Evolutionary conservation across 306 rosid species (phyloP).

Genomic region (Acacia confusa): DNA sequence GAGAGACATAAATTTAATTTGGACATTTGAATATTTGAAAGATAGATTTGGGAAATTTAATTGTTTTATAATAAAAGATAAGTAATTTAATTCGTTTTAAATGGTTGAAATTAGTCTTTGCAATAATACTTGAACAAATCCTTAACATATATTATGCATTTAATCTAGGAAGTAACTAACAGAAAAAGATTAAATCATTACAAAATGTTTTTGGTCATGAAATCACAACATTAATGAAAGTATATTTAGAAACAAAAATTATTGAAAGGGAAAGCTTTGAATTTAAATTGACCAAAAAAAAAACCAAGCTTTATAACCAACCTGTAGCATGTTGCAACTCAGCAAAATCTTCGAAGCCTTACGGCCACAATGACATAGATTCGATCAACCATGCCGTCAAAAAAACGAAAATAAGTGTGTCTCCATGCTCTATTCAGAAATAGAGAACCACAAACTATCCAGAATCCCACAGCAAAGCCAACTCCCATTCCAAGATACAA

Average conservation of each 20-base stretch:
- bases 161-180: not conserved
- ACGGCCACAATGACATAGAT: not conserved
- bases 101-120: too few relatives aligned
- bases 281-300: not conserved
- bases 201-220: too few relatives aligned
- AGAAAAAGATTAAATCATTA: not conserved
- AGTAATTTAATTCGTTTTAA: too few relatives aligned
- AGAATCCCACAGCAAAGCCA: not conserved
- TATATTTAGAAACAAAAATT: not conserved
- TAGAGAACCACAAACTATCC: not conserved
- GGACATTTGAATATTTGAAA: too few relatives aligned
- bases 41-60: too few relatives aligned
- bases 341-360: not conserved
- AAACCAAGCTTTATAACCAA: not conserved
- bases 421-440: not conserved
- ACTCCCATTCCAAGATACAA: not conserved
- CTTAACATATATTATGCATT: not conserved
- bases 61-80: too few relatives aligned
- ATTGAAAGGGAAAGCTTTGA: not conserved
- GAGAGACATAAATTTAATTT: too few relatives aligned
- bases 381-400: not conserved
- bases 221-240: too few relatives aligned
- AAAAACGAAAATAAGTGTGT: not conserved
- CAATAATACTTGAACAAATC: not conserved
- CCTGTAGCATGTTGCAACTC: not conserved